These are phyloP conservation scores for Chrysoporthe deuterocubensis DNA, from an alignment of 2,329 filamentous ascomycete species.

Conservation along the genomic window DNA sequence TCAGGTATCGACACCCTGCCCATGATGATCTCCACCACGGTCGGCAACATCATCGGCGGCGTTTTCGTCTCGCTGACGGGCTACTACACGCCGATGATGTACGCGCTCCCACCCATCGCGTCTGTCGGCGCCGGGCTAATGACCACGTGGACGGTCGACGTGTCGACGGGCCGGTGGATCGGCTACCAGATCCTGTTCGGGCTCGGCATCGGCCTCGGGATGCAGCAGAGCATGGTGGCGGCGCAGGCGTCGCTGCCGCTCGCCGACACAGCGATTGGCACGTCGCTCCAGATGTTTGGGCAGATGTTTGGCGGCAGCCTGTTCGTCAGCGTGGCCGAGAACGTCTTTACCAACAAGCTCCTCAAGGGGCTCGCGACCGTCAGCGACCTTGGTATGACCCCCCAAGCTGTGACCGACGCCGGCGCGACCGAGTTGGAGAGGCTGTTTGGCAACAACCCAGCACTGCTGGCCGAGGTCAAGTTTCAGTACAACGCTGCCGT, in stretches of 20 bases:
- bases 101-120: constrained; percentile 31
- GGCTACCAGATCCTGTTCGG: constrained; percentile 21
- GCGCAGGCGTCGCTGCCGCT: not conserved
- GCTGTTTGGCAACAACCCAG: no score
- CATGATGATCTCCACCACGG: constrained; percentile 42
- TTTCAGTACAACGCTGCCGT: no score
- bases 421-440: no score
- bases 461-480: no score
- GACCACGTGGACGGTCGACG: not conserved
- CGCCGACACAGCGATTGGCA: not conserved
- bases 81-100: constrained; percentile 30
- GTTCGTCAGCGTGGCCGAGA: not conserved
- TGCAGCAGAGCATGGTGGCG: not conserved
- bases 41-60: constrained; percentile 44
- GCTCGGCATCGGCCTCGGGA: not conserved
- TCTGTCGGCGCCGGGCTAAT: constrained; percentile 13
- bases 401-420: no score
- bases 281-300: not conserved
- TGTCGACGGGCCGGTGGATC: constrained; percentile 10
- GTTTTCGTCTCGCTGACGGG: constrained; percentile 10
- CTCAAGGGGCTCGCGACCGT: not conserved
- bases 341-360: not conserved
- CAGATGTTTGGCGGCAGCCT: not conserved
- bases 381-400: no score
- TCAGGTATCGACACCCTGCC: constrained; percentile 47